Evolutionary conservation across 768 basidiomycete species (phyloP).

Genomic region (Mycena crocata): DNA sequence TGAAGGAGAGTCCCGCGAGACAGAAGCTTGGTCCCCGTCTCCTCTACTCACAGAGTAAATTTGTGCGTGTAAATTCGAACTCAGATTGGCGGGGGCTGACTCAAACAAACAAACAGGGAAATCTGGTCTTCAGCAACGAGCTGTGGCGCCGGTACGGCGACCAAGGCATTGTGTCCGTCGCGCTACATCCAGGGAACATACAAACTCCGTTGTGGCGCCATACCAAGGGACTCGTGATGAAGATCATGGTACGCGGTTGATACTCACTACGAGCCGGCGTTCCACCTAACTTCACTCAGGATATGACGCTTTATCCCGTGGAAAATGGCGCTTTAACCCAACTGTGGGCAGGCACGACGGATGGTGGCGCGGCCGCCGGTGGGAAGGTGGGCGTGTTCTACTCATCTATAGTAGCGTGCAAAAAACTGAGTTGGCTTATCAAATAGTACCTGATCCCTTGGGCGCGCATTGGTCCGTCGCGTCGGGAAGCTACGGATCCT

Average conservation of each 20-base stretch:
- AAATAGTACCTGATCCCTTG: slow-evolving; percentile 57
- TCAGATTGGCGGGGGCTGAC: neutral
- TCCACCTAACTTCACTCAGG: neutral
- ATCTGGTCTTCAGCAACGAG: slow-evolving; percentile 57
- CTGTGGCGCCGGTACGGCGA: slow-evolving; percentile 54
- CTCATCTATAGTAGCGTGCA: neutral
- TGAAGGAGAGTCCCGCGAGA: slow-evolving; percentile 40
- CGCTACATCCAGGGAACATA: slow-evolving; percentile 54
- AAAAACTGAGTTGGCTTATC: neutral
- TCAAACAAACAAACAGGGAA: slow-evolving; percentile 54
- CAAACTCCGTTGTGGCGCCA: slow-evolving; percentile 23
- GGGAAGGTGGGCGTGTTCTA: slow-evolving; percentile 54
- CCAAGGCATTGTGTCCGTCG: slow-evolving; percentile 54
- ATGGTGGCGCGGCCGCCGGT: slow-evolving; percentile 52
- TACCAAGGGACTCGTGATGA: neutral
- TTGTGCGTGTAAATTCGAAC: slow-evolving; percentile 18
- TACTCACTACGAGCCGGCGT: too few species aligned
- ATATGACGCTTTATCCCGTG: slow-evolving; percentile 42
- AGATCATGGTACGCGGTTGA: slow-evolving; percentile 12
- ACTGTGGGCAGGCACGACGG: slow-evolving; percentile 60
- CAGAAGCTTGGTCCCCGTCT: slow-evolving; percentile 13
- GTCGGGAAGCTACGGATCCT: slow-evolving; percentile 39
- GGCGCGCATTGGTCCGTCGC: slow-evolving; percentile 48
- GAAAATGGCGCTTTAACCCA: slow-evolving; percentile 61
- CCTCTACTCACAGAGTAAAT: slow-evolving; percentile 40